phyloP scores from a whole-genome alignment of 345 rosid species.

The Brassica incana region DNA sequence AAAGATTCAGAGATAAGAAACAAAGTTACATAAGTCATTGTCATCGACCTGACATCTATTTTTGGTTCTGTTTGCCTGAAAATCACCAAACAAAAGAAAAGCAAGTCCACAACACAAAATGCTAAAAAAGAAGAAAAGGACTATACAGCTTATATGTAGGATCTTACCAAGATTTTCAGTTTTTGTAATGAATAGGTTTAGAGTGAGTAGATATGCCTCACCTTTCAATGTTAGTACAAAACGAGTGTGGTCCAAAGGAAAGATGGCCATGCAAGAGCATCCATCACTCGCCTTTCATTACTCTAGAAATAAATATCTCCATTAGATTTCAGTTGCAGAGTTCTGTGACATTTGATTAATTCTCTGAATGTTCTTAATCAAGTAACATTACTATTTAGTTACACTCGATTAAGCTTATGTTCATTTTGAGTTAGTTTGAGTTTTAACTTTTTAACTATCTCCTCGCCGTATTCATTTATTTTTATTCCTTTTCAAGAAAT shows the following conservation, averaged over 20 bases:
- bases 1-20: conserved; percentile 1
- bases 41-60: conserved; percentile 27
- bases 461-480: neutral
- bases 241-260: conserved; percentile 35
- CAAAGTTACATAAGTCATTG: conserved; percentile 23
- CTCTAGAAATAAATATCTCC: neutral
- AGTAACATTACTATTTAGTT: conserved; percentile 1
- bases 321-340: conserved; percentile 4
- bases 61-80: conserved; percentile 30
- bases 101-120: conserved; percentile 20
- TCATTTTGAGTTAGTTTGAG: neutral
- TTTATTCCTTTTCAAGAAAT: neutral
- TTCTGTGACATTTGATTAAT: neutral
- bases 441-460: neutral
- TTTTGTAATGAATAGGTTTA: conserved; percentile 6
- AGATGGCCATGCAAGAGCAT: conserved; percentile 34
- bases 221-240: conserved; percentile 40
- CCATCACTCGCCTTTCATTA: conserved; percentile 29
- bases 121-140: conserved; percentile 40
- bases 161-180: conserved; percentile 30
- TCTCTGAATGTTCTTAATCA: neutral
- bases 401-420: neutral
- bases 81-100: conserved; percentile 21
- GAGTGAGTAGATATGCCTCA: conserved; percentile 33
- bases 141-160: conserved; percentile 28